Evolutionary conservation across 2,329 filamentous ascomycete genomes (phyloP).

Genomic region (Aspergillus viridinutans): DNA sequence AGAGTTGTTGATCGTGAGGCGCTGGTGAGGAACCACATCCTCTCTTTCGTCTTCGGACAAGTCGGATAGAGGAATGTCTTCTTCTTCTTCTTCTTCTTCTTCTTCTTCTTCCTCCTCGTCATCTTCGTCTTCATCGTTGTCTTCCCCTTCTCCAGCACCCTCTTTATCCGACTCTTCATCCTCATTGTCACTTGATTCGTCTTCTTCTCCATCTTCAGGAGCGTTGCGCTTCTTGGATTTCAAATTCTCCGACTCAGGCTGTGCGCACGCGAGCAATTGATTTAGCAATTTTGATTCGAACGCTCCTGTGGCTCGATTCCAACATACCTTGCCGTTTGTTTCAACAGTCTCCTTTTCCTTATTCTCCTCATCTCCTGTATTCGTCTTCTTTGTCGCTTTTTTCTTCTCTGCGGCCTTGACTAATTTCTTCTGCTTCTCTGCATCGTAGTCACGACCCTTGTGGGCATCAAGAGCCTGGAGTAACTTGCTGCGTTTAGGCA

Average conservation of each 20-base stretch:
- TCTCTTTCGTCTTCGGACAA: slow-evolving; percentile 76
- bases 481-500: slow-evolving; percentile 56
- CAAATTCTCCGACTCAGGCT: background rate
- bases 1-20: slow-evolving; percentile 96
- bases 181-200: slow-evolving; percentile 28
- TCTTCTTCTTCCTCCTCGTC: slow-evolving; percentile 56
- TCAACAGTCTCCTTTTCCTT: slow-evolving; percentile 6
- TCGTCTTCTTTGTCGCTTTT: slow-evolving; percentile 33
- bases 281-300: background rate
- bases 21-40: slow-evolving; percentile 84
- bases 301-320: background rate
- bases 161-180: slow-evolving; percentile 25
- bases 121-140: slow-evolving; percentile 32
- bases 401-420: slow-evolving; percentile 46
- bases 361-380: slow-evolving; percentile 8
- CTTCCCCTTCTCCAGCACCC: slow-evolving; percentile 28
- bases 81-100: slow-evolving; percentile 75
- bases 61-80: slow-evolving; percentile 86
- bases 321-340: slow-evolving; percentile 10
- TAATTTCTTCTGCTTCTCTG: slow-evolving; percentile 72
- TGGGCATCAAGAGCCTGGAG: slow-evolving; percentile 55
- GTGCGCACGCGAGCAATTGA: slow-evolving; percentile 1
- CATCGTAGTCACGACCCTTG: slow-evolving; percentile 63
- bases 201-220: slow-evolving; percentile 37
- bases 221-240: slow-evolving; percentile 20